phyloP scores from a whole-genome alignment of 768 basidiomycete species.

The Kwoniella mangroviensis region DNA sequence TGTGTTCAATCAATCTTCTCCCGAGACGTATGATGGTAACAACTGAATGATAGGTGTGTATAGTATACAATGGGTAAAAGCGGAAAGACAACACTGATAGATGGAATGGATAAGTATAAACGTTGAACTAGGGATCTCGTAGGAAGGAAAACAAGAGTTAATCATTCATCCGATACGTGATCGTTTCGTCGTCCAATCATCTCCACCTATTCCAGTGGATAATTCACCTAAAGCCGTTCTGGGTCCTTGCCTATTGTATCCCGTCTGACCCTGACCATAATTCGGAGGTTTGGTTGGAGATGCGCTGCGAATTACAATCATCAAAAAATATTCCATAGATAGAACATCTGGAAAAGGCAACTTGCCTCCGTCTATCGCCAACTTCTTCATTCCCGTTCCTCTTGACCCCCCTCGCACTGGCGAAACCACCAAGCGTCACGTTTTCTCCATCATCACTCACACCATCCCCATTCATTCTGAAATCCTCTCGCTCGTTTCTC shows the following conservation, averaged over 20 bases:
- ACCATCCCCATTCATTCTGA: slow-evolving; percentile 32
- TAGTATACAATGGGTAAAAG: not conserved
- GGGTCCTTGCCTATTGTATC: slow-evolving; percentile 10
- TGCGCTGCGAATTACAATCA: slow-evolving; percentile 12
- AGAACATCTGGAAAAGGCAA: not conserved
- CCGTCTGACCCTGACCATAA: not conserved
- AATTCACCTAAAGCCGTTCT: slow-evolving; percentile 43
- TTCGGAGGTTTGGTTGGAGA: slow-evolving; percentile 34
- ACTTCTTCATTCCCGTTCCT: slow-evolving; percentile 22
- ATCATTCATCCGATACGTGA: slow-evolving; percentile 14
- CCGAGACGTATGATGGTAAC: too few species aligned
- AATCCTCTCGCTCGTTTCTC: slow-evolving; percentile 16
- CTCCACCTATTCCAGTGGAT: not conserved
- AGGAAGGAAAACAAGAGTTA: not conserved
- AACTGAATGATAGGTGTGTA: not conserved
- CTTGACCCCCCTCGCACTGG: slow-evolving; percentile 47
- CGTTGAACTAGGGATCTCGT: not conserved
- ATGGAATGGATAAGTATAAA: too few species aligned
- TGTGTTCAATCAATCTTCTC: too few species aligned
- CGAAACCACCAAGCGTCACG: slow-evolving; percentile 26
- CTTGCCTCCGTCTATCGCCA: slow-evolving; percentile 18
- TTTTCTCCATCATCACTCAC: slow-evolving; percentile 6
- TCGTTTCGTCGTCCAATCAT: slow-evolving; percentile 31
- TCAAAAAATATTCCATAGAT: not conserved
- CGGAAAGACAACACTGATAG: slow-evolving; percentile 6